Evolutionary conservation across 1,284 basidiomycete species (phyloP), one percentile per base, ranked within the genome.

Genomic region (Tausonia pullulans): DNA sequence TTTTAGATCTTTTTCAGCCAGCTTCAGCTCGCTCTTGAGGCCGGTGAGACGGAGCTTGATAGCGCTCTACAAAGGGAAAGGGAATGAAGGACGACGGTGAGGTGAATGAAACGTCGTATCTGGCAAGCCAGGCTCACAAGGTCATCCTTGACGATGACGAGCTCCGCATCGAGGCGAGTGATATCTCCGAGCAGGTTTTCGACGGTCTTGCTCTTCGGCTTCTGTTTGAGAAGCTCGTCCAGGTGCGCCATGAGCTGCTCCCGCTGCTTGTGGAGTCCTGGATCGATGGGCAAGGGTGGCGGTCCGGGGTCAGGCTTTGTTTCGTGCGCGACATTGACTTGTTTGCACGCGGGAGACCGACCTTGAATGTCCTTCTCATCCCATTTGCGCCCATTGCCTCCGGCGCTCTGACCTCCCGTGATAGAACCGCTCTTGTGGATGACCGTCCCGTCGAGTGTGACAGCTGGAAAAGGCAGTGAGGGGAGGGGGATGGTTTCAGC

Each of bases 381-480:
- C 87, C 92, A 98, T 72, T 90, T 90, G 76, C 89, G 87, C 59
- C 82, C 81, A 49, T 76, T 82, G 50, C 80, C 81, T 69, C 86
- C 84, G 0, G 85, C 83, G 68, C 89, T 90, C 46, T 85, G 81
- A 54, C 96, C 96, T 78, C 96, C 96, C 48, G 96, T 98, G 73
- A 98, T 98, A 57, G 96, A 79, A 70, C 96, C 96, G 69, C 88
- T 93, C 80, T 95, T 96, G 76, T 98, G 96, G 62, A 98, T 97
- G 64, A 99, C 81, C 0, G 94, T 98, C 0, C 96, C 96, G 58
- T 98, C 94, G 52, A 99, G 80, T 0, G 96, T 95, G 9, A 99
- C 95, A 66, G 94, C 94, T 96, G 69, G 6, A 40, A 43, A 40
- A 45, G 39, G 43, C 51, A 4, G n/a, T 1, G 45, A 57, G 39